A percentile compares a stretch with the other conserved stretches of the same genome.
phyloP scores from a whole-genome alignment of 1,284 basidiomycete species.

The Tausonia pullulans region DNA sequence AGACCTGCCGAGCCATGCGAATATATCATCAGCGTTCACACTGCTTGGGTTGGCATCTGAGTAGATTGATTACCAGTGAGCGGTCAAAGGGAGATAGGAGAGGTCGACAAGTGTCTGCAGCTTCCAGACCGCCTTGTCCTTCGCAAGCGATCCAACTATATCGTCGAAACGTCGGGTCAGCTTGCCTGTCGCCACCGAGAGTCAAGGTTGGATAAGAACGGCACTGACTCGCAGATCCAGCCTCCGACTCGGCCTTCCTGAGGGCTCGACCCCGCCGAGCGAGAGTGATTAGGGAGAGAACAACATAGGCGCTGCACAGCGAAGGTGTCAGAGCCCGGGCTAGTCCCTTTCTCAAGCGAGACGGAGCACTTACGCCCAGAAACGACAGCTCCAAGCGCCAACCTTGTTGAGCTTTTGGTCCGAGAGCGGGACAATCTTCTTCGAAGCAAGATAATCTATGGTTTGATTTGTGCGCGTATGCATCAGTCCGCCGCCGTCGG shows the following conservation, averaged over 20 bases:
- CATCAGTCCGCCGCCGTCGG: not conserved
- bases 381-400: constrained; percentile 10
- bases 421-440: constrained; percentile 6
- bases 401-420: not conserved
- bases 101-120: constrained; percentile 7
- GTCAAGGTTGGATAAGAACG: not conserved
- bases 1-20: not conserved
- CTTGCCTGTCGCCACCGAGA: not conserved
- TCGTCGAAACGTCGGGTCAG: not conserved
- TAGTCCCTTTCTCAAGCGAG: not conserved
- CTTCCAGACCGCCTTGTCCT: not conserved
- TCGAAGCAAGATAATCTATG: constrained; percentile 10
- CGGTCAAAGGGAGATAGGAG: constrained; percentile 13
- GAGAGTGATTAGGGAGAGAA: constrained; percentile 2
- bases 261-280: not conserved
- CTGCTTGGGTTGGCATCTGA: not conserved
- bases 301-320: not conserved
- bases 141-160: not conserved
- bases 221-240: not conserved
- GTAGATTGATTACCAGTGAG: constrained; percentile 2
- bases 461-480: not conserved
- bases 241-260: not conserved
- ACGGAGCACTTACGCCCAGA: constrained; percentile 10
- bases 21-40: not conserved
- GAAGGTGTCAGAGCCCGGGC: not conserved